phyloP scores from a whole-genome alignment of 768 basidiomycete species.

The Mycena rosella region DNA sequence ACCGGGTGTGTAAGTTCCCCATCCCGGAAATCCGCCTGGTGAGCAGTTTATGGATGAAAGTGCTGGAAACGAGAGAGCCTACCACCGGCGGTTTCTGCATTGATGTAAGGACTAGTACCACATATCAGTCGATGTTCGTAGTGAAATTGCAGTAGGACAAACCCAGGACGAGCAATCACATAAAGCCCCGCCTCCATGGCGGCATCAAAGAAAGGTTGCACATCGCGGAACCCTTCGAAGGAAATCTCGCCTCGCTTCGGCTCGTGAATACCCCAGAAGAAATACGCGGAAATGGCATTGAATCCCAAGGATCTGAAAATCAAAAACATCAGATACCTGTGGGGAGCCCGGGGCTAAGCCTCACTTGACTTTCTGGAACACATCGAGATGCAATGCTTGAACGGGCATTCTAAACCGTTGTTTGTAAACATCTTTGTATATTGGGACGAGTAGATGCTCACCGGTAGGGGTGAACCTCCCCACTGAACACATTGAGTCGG shows the following conservation, averaged over 20 bases:
- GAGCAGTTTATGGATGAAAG: neutral
- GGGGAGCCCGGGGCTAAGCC: slow-evolving; percentile 9
- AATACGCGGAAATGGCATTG: slow-evolving; percentile 59
- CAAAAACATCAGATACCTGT: neutral
- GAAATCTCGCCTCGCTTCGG: slow-evolving; percentile 64
- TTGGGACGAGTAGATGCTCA: slow-evolving; percentile 20
- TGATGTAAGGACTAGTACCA: slow-evolving; percentile 55
- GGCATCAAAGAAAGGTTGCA: slow-evolving; percentile 68
- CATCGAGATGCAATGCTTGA: slow-evolving; percentile 56
- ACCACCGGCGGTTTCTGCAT: slow-evolving; percentile 64
- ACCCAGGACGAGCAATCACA: slow-evolving; percentile 67
- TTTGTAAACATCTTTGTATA: neutral
- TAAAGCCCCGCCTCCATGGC: slow-evolving; percentile 68
- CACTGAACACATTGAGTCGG: slow-evolving; percentile 56
- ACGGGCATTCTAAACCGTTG: slow-evolving; percentile 50
- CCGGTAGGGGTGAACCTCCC: slow-evolving; percentile 60
- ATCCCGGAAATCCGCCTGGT: slow-evolving; percentile 63
- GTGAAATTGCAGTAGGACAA: slow-evolving; percentile 19
- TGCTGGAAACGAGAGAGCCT: neutral
- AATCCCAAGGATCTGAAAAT: slow-evolving; percentile 54
- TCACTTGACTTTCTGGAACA: slow-evolving; percentile 60
- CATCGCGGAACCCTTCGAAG: slow-evolving; percentile 66
- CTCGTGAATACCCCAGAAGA: slow-evolving; percentile 60
- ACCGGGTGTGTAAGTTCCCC: slow-evolving; percentile 64
- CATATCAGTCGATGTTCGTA: neutral